phyloP scores from a whole-genome alignment of 2,329 filamentous ascomycete species.

The Neofusicoccum kwambonambiense region DNA sequence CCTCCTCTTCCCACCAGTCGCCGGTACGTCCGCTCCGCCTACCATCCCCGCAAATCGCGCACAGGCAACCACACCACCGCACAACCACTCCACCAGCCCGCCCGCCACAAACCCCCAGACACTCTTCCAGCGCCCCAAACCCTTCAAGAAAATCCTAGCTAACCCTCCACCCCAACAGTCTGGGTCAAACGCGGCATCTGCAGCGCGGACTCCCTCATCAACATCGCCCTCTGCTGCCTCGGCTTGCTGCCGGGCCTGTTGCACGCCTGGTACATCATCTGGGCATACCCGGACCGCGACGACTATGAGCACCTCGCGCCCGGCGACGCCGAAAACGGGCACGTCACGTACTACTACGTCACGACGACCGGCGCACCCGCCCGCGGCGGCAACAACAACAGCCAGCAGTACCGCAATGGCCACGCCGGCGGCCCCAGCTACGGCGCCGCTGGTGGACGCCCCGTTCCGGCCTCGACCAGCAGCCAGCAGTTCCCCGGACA shows the following conservation, averaged over 20 bases:
- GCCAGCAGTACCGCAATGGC: conserved; percentile 8
- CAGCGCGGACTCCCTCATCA: conserved; percentile 88
- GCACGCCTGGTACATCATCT: conserved; percentile 98
- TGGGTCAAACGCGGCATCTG: conserved; percentile 97
- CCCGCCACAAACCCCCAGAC: background rate
- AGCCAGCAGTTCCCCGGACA: conserved; percentile 45
- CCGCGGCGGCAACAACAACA: conserved; percentile 9
- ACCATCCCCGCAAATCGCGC: conserved; percentile 24
- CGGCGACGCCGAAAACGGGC: conserved; percentile 52
- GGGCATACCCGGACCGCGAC: conserved; percentile 80
- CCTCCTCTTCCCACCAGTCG: conserved; percentile 60
- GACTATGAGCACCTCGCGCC: conserved; percentile 62
- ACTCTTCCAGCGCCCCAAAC: conserved; percentile 2
- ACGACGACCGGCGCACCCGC: conserved; percentile 24
- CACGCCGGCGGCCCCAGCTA: conserved; percentile 18
- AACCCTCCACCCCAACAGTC: conserved; percentile 53
- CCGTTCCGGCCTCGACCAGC: conserved; percentile 32
- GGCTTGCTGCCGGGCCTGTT: conserved; percentile 75
- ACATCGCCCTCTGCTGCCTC: conserved; percentile 76
- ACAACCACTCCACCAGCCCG: background rate
- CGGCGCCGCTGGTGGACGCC: conserved; percentile 38
- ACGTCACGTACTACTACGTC: conserved; percentile 75
- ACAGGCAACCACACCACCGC: conserved; percentile 1
- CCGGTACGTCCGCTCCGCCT: conserved; percentile 44
- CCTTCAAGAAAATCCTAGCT: conserved; percentile 4